Evolutionary conservation across 106 monocot species (phyloP).

Genomic region (Triglochin maritima): DNA sequence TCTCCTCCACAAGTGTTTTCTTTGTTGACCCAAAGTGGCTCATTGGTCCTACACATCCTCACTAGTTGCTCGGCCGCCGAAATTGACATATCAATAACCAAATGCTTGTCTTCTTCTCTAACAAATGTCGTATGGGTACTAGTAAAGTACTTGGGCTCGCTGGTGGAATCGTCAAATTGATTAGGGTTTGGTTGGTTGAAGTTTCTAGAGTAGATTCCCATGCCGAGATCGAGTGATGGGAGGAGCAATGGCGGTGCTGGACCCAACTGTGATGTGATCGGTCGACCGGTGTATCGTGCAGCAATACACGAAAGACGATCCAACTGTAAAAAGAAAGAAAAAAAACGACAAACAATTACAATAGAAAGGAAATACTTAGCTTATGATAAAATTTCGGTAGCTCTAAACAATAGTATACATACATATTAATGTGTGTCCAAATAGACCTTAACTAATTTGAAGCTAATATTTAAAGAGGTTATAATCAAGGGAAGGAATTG

Average conservation of each 20-base stretch:
- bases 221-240: slow-evolving; percentile 85
- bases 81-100: slow-evolving; percentile 60
- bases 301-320: slow-evolving; percentile 67
- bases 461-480: too few species aligned
- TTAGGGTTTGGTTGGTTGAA: slow-evolving; percentile 18
- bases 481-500: too few species aligned
- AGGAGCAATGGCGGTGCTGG: slow-evolving; percentile 32
- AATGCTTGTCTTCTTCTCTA: slow-evolving; percentile 49
- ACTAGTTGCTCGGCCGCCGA: slow-evolving; percentile 52
- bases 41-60: slow-evolving; percentile 41
- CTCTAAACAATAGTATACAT: too few species aligned
- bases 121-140: slow-evolving; percentile 7
- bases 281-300: slow-evolving; percentile 33
- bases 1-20: slow-evolving; percentile 12
- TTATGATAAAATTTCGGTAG: too few species aligned
- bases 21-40: slow-evolving; percentile 49
- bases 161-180: slow-evolving; percentile 17
- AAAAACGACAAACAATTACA: too few species aligned
- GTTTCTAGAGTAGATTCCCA: slow-evolving; percentile 68
- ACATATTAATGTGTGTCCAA: too few species aligned
- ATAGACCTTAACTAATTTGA: too few species aligned
- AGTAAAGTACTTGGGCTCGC: neutral
- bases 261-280: slow-evolving; percentile 8
- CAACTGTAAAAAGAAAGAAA: slow-evolving; percentile 28
- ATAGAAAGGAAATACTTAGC: too few species aligned